Evolutionary conservation across 805 yeast species (phyloP), one percentile per base, ranked within the genome.

Genomic region (Yarrowia porcina): DNA sequence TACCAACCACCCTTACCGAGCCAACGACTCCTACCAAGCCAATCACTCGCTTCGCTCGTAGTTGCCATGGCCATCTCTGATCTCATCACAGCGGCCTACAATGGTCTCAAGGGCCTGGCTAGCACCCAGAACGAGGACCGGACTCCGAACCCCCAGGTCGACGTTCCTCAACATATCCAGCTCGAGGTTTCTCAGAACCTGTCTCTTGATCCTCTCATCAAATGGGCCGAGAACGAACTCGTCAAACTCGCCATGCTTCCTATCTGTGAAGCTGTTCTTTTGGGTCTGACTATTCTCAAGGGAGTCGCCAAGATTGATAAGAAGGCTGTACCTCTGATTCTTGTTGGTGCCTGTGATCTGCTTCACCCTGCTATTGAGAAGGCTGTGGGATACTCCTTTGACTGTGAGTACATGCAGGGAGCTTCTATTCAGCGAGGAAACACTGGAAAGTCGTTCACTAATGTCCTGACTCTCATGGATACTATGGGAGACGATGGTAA

Each of bases 401-500:
- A 52, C 44, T 52, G 59, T n/a, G 25, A 52, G 2, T 35, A 52
- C 44, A 36, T 52, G 59, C 59, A 52, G 25, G 59, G 59, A 2
- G 33, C 11, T 17, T 35, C 42, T 12, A 35, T 52, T 13, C 18
- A 30, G 12, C 59, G 39, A 3, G 61, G 61, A 18, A 56, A 39
- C 39, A 56, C 49, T 4, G 61, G 49, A n/a, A 56, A 30, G 30
- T 41, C 83, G 66, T 79, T 83, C 64, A 78, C 81, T 12, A 82
- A 83, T 65, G 73, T 83, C 72, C 69, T 83, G 45, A 75, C 77
- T 17, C 68, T 80, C 60, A 81, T 84, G 79, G 80, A 82, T 66
- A 82, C 86, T 10, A 69, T 72, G 61, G 78, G 83, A 9, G 67
- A 75, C 30, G 88, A 84, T 67, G 87, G 86, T 28, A 81, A 81